Evolutionary conservation across 495 filamentous ascomycete genomes (phyloP).

Genomic region (Penicillium tannophilum): DNA sequence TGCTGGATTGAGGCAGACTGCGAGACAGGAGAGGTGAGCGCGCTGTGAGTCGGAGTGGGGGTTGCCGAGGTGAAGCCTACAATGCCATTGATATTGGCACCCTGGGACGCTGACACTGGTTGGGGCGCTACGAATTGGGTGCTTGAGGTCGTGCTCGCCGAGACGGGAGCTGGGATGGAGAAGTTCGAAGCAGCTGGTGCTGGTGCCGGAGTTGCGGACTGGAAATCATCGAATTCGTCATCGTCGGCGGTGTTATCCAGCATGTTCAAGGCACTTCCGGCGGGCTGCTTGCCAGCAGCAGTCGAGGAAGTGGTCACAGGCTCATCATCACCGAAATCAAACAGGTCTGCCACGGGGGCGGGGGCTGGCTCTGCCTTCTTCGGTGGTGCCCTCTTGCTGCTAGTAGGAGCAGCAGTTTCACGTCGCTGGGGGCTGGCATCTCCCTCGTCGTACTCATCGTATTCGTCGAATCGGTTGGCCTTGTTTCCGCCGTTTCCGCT

Average conservation of each 20-base stretch:
- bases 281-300: conserved; percentile 50
- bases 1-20: conserved; percentile 48
- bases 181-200: conserved; percentile 47
- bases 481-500: conserved; percentile 56
- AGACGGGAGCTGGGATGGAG: conserved; percentile 52
- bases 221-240: conserved; percentile 98
- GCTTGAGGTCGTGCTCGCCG: conserved; percentile 62
- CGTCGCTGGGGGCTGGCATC: conserved; percentile 54
- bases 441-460: conserved; percentile 92
- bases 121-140: conserved; percentile 80
- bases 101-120: conserved; percentile 78
- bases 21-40: conserved; percentile 53
- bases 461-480: conserved; percentile 88
- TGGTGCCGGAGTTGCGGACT: conserved; percentile 73
- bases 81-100: conserved; percentile 75
- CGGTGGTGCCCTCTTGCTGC: conserved; percentile 50
- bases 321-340: conserved; percentile 82
- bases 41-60: conserved; percentile 57
- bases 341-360: conserved; percentile 59
- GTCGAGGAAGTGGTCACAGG: conserved; percentile 43
- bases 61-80: conserved; percentile 80
- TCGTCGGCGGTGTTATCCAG: conserved; percentile 57
- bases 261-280: conserved; percentile 56
- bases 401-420: conserved; percentile 41
- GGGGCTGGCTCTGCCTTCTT: conserved; percentile 70